Evolutionary conservation across 805 yeast species (phyloP), one percentile per base, ranked within the genome.

Genomic region (Wickerhamiella hasegawae): DNA sequence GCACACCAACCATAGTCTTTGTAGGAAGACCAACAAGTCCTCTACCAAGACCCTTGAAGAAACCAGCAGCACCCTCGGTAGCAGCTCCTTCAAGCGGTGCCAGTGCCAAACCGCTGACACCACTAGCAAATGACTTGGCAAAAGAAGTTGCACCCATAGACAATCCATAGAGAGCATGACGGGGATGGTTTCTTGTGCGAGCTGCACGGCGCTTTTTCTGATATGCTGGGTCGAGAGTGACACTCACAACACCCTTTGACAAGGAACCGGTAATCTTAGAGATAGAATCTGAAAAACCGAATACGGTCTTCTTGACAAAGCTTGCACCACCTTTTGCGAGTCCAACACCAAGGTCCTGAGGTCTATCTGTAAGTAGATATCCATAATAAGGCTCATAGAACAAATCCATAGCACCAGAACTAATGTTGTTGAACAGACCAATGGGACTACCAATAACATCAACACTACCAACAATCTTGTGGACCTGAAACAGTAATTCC

Each of bases 331-430:
- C 99, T 52, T 84, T 87, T 1, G 99, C 98, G 30, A 90, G 56
- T 3, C 94, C 92, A 39, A 90, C 80, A 28, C 98, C 97, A 27
- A 90, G 61, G 46, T 92, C 99, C 50, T 82, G 94, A 1, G 98
- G 98, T 26, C 96, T 63, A 54, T 90, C 98, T 42, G 79, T 87
- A 70, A 90, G 71, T 33, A 87, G 72, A 46, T 82, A 81, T 0
- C 99, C 99, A 52, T 84, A 90, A 49, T 87, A 90, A 3, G 99
- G 99, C 52, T 87, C 97, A 52, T 90, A 90, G 54, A 90, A 90
- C 15, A 90, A 78, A 55, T 90, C 99, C 71, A 84, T 69, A 9
- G 90, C 90, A 35, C 99, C 99, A 0, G 96, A 83, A 38, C 94
- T 76, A 38, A 90, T 63, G 45, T 84, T 85, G 53, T 82, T 90